These are phyloP conservation scores for Globisporangium acanthophoron DNA, from an alignment of 352 stramenopile species.

Conservation along the genomic window DNA sequence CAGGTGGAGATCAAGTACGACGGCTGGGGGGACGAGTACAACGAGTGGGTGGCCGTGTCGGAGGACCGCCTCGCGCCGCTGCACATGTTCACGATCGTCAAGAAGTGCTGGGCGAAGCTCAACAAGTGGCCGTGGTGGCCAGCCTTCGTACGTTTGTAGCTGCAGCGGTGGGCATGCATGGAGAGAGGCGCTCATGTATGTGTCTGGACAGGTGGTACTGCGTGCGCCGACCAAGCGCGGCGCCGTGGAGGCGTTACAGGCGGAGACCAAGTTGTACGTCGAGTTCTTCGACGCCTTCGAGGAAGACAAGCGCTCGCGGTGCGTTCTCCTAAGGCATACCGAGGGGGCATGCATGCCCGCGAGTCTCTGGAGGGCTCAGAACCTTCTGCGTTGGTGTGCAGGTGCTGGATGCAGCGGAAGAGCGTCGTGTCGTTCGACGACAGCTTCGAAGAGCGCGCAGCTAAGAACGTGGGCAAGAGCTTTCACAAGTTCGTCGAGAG, in stretches of 20 bases:
- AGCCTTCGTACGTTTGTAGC: constrained; percentile 42
- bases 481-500: constrained; percentile 67
- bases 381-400: background rate
- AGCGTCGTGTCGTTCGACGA: constrained; percentile 68
- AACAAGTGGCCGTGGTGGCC: constrained; percentile 83
- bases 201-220: constrained; percentile 42
- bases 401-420: constrained; percentile 83
- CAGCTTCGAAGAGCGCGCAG: constrained; percentile 68
- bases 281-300: constrained; percentile 82
- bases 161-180: no score
- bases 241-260: constrained; percentile 45
- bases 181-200: background rate
- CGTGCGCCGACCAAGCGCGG: constrained; percentile 50
- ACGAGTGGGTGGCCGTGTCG: constrained; percentile 63
- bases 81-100: constrained; percentile 79
- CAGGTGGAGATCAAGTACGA: constrained; percentile 83
- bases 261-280: constrained; percentile 75
- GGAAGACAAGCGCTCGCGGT: constrained; percentile 59
- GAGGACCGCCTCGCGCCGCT: constrained; percentile 59
- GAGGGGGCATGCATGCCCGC: no score
- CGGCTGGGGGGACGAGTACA: constrained; percentile 76
- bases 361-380: no score
- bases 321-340: background rate
- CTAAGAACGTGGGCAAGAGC: constrained; percentile 77
- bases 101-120: constrained; percentile 85